These are phyloP conservation scores for Talaromyces trachyspermus DNA, from an alignment of 495 filamentous ascomycete species.

Conservation along the genomic window DNA sequence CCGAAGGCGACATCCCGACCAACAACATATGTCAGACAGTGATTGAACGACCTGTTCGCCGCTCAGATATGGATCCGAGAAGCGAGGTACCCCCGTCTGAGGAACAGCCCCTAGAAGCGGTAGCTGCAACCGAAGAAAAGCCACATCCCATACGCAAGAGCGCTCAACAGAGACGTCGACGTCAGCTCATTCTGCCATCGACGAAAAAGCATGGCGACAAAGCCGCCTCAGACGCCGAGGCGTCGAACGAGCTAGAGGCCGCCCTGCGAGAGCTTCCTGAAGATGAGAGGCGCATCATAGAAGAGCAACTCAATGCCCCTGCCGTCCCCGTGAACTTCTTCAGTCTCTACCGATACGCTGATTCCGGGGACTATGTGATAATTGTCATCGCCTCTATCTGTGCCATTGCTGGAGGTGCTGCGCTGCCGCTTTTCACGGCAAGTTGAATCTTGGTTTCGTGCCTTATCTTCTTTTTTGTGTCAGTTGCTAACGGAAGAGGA, in stretches of 20 bases:
- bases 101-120: no score
- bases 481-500: conserved; percentile 9
- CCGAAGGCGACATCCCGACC: no score
- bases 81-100: no score
- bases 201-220: not conserved
- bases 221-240: not conserved
- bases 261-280: conserved; percentile 30
- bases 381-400: conserved; percentile 57
- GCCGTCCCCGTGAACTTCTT: conserved; percentile 56
- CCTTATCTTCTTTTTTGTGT: not conserved
- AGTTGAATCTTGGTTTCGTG: conserved; percentile 10
- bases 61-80: no score
- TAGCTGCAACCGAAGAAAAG: no score
- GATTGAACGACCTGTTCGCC: no score
- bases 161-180: not conserved
- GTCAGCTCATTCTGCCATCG: no score
- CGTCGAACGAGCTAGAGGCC: conserved; percentile 22
- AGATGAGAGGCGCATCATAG: conserved; percentile 59
- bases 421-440: conserved; percentile 81
- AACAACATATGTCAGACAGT: no score
- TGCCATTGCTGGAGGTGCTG: conserved; percentile 72
- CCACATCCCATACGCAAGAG: no score
- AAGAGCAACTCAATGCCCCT: conserved; percentile 63
- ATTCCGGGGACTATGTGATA: conserved; percentile 65
- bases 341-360: conserved; percentile 74